These are phyloP conservation scores for Smallanthus sonchifolius DNA, from an alignment of 129 eudicot species.

Conservation along the genomic window DNA sequence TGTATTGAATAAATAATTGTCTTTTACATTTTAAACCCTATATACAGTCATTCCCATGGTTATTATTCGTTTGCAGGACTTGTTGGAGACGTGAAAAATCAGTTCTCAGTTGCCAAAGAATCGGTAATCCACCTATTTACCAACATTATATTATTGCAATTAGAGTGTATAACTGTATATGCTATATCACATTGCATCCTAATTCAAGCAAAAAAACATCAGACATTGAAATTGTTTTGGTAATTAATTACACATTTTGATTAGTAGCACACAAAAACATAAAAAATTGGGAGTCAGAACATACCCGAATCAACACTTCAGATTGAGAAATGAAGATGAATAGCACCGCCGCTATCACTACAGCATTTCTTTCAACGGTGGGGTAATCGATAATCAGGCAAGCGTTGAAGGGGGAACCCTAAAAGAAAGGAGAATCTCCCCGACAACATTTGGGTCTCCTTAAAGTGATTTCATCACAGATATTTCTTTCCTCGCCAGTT, in stretches of 20 bases:
- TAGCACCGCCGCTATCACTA: no score
- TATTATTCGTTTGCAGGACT: conserved; percentile 47
- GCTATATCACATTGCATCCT: background rate
- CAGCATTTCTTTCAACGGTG: no score
- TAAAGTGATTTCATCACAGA: conserved; percentile 83
- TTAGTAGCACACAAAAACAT: no score
- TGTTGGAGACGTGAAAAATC: conserved; percentile 60
- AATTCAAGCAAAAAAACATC: background rate
- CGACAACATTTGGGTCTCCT: conserved; percentile 96
- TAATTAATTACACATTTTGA: no score
- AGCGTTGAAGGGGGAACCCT: no score
- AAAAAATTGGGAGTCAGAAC: no score
- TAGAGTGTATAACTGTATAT: background rate
- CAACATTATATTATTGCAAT: background rate
- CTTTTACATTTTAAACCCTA: no score
- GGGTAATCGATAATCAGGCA: no score
- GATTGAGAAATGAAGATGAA: no score
- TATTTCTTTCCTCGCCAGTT: conserved; percentile 80
- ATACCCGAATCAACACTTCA: no score
- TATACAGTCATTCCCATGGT: conserved; percentile 4
- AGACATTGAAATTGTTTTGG: no score
- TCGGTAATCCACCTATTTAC: conserved; percentile 44
- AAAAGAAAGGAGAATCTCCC: no score
- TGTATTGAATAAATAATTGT: background rate
- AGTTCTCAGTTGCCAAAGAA: conserved; percentile 82